Evolutionary conservation across 2,329 filamentous ascomycete genomes (phyloP).

Genomic region (Pseudogymnoascus sp.): DNA sequence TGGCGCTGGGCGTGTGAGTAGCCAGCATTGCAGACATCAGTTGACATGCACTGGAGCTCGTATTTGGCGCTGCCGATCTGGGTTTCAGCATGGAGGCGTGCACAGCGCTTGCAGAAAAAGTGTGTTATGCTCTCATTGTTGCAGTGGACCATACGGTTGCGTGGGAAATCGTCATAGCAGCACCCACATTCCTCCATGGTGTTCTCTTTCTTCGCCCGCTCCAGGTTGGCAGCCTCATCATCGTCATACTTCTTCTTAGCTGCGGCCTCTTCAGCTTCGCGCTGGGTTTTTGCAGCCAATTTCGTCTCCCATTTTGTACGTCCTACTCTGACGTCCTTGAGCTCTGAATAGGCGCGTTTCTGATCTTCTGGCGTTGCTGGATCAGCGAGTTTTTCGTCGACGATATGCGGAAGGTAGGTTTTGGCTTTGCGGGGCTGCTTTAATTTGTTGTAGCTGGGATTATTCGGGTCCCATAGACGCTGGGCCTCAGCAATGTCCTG

Average conservation of each 20-base stretch:
- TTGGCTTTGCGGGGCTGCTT: constrained; percentile 22
- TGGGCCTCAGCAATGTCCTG: constrained; percentile 30
- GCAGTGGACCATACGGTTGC: constrained; percentile 64
- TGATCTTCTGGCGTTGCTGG: constrained; percentile 12
- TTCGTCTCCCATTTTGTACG: constrained; percentile 26
- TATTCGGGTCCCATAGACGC: constrained; percentile 22
- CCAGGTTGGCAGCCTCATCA: constrained; percentile 35
- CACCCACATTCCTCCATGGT: constrained; percentile 61
- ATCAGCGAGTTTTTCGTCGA: neutral
- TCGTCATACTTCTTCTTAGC: constrained; percentile 23
- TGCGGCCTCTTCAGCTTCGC: constrained; percentile 37
- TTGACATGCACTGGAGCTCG: constrained; percentile 62
- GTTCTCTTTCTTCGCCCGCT: constrained; percentile 38
- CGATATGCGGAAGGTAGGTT: constrained; percentile 9
- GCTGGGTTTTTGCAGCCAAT: constrained; percentile 31
- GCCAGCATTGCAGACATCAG: constrained; percentile 52
- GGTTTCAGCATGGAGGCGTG: constrained; percentile 55
- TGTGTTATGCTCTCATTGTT: constrained; percentile 38
- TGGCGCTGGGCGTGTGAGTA: constrained; percentile 50
- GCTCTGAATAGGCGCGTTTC: constrained; percentile 31
- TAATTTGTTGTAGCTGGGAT: constrained; percentile 24
- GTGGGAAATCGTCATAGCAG: constrained; percentile 59
- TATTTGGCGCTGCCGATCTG: constrained; percentile 64
- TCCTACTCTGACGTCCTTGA: constrained; percentile 31
- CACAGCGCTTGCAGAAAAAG: constrained; percentile 63